Conservation (phyloP, 306 rosid species). For the Elaeagnus macrophylla region DNA sequence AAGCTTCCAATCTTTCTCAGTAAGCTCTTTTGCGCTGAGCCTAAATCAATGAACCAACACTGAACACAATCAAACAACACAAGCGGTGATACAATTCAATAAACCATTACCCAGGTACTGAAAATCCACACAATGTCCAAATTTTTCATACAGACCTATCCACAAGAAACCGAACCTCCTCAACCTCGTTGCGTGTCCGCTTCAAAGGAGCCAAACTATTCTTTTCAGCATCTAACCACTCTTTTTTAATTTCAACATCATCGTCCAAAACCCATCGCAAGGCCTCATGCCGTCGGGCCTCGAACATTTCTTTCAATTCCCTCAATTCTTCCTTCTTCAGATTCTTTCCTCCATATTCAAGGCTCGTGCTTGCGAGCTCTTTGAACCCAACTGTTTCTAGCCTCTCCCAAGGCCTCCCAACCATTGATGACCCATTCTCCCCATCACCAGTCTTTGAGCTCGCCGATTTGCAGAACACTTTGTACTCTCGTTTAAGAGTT, state of each 20-base stretch:
- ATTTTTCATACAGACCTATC: slow-evolving; percentile 51
- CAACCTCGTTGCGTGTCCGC: slow-evolving; percentile 47
- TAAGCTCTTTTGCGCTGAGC: slow-evolving; percentile 53
- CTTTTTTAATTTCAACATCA: slow-evolving; percentile 46
- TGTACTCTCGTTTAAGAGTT: slow-evolving; percentile 47
- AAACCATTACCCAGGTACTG: slow-evolving; percentile 8
- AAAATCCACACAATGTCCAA: not conserved
- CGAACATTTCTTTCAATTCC: slow-evolving; percentile 56
- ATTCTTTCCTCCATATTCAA: slow-evolving; percentile 35
- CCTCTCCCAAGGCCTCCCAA: slow-evolving; percentile 80
- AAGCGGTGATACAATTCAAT: not conserved
- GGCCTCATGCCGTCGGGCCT: slow-evolving; percentile 50
- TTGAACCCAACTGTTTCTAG: slow-evolving; percentile 33
- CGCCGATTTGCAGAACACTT: slow-evolving; percentile 39
- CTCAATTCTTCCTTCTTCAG: slow-evolving; percentile 55
- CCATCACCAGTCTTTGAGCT: slow-evolving; percentile 9
- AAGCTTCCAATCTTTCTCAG: slow-evolving; percentile 69
- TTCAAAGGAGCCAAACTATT: slow-evolving; percentile 17
- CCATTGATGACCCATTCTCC: slow-evolving; percentile 20
- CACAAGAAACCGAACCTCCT: slow-evolving; percentile 69
- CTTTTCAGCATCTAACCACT: slow-evolving; percentile 32
- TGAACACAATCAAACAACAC: not conserved
- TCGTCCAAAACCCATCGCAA: slow-evolving; percentile 68
- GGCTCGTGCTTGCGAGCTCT: slow-evolving; percentile 25
- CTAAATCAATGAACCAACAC: slow-evolving; percentile 26